Evolutionary conservation across 228 moss, liverwort and hornwort genomes (phyloP), one percentile per base, ranked within the genome.

Genomic region (Sphagnum magellanicum): DNA sequence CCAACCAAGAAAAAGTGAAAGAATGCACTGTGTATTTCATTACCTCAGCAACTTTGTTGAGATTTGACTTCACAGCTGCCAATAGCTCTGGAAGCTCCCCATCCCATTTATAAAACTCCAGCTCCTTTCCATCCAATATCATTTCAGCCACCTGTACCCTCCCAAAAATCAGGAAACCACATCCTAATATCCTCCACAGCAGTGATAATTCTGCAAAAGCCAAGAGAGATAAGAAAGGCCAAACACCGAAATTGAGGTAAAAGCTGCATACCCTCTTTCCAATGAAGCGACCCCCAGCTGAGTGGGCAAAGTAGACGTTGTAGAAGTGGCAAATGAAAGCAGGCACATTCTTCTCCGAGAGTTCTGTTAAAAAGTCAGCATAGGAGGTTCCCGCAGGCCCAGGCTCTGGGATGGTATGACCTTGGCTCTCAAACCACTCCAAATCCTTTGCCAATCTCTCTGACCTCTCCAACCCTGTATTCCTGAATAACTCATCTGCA

Each of bases 71-170:
- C 72, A 98, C 98, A 75, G 79, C 79, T 7, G 84, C 75, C 50
- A 98, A 58, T 70, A 92, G 74, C 59, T 87, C 70, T 73, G 82
- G 72, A n/a, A 98, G 87, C 69, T 98, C 98, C 71, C 90, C 94
- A 49, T 94, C 93, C 92, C 92, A 98, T 79, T 92, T 98, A 71
- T 98, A 98, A 61, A 98, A 98, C 74, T 94, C 94, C 81, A 98
- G 74, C 17, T 85, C 87, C 70, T 76, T 90, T 17, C 94, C 78
- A 50, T 88, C 86, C 69, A 98, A 74, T 48, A 92, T 61, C 49
- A 70, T 53, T 65, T 92, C 89, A 15, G 94, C 92, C 70, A 98
- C 90, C 97, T 98, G 89, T 51, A 74, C 50, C 50, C 70, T 68
- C 64, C 32, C 32, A 32, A 65, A 10, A 60, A 32, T 32, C 32